These are phyloP conservation scores for Fusarium sp. DNA, from an alignment of 2,329 filamentous ascomycete genomes.

Conservation along the genomic window DNA sequence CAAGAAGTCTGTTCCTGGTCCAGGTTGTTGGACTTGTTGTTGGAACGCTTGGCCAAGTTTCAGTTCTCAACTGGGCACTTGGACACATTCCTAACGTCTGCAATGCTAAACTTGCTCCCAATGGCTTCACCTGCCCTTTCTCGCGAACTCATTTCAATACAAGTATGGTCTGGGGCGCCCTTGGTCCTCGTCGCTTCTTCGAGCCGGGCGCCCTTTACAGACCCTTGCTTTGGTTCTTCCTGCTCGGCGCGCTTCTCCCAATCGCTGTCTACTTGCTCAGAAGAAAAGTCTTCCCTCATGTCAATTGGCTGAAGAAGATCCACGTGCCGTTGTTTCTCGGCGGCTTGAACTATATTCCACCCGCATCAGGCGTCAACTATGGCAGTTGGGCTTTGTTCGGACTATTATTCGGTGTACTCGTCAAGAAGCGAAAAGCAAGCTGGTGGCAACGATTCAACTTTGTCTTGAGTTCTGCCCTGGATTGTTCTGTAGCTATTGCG, in stretches of 20 bases:
- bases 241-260: constrained; percentile 63
- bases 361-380: constrained; percentile 51
- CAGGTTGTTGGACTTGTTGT: constrained; percentile 59
- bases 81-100: constrained; percentile 65
- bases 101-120: constrained; percentile 53
- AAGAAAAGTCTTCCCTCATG: constrained; percentile 38
- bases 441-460: constrained; percentile 53
- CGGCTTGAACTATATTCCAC: constrained; percentile 51
- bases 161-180: constrained; percentile 68
- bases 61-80: constrained; percentile 53
- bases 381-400: constrained; percentile 50
- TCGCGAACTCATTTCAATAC: constrained; percentile 61
- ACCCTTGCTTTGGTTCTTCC: constrained; percentile 65
- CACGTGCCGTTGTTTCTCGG: constrained; percentile 50
- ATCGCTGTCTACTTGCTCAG: constrained; percentile 58
- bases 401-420: constrained; percentile 45
- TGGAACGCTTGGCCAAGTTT: constrained; percentile 59
- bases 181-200: constrained; percentile 68
- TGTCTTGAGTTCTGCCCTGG: constrained; percentile 50
- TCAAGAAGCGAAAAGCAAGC: constrained; percentile 42
- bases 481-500: constrained; percentile 50
- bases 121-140: constrained; percentile 60
- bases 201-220: constrained; percentile 63
- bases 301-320: constrained; percentile 46
- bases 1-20: constrained; percentile 57